Base-by-base conservation (phyloP, 2,329 filamentous ascomycete species). In the Myriosclerotinia curreyana region DNA sequence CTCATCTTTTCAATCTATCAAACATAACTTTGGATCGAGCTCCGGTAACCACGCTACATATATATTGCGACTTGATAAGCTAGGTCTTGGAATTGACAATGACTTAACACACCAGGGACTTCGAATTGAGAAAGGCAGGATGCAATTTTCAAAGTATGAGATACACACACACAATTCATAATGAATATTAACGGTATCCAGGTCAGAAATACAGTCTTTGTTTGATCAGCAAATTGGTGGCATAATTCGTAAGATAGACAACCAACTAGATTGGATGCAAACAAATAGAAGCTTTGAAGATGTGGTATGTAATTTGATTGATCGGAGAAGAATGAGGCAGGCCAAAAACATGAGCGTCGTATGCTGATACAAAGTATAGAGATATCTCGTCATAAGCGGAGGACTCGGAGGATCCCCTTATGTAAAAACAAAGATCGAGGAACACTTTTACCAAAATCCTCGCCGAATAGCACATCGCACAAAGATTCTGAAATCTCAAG, bases 351-450 rank as follows among this genome's bases (percentile, higher is more conserved):
- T 25, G 4, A 11, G 6, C 4, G 5, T 60, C 4, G 5, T 60
- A 22, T 15, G 11, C 15, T 58, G 15, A 62, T 28, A 11, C 15
- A 40, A 9, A 38, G 3, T 5, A 14, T 11, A 79, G 78, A 74
- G 74, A 64, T 78, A 77, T 61, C 72, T 81, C 66, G 77, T 81
- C 17, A 71, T 82, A 1, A 80, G 79, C 0, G 79, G 79, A 0
- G 79, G 79, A 0, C 71, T 81, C 1, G 79, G 79, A 7, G 80
- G 78, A 64, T 80, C 79, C 0, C 76, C 74, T 60, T 81, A 81
- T 65, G 77, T 81, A 5, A 76, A 79, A n/a, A 74, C 79, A 28
- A 71, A 73, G 20, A 73, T 81, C 2, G 74, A 80, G 54, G 70
- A 77, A n/a, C 71, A 74, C 2, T 74, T 80, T 50, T 63, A 65